These are phyloP conservation scores for Skeletonema tropicum DNA, from an alignment of 108 stramenopile genomes.

Conservation along the genomic window DNA sequence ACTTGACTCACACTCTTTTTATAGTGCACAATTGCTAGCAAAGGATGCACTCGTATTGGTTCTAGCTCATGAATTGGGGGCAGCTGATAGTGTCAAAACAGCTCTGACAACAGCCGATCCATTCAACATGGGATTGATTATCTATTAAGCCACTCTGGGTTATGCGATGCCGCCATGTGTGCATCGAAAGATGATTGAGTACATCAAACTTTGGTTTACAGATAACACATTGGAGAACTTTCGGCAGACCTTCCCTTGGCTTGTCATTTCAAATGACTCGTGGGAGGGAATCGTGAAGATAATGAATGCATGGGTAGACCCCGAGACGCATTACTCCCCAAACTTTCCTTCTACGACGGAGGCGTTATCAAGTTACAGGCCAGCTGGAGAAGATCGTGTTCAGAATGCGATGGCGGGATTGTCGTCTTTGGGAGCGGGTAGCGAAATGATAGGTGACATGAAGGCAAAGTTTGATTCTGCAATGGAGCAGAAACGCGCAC, in stretches of 20 bases:
- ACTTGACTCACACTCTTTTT: too few species aligned
- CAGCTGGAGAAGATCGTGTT: background rate
- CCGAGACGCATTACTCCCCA: conserved; percentile 18
- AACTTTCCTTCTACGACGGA: background rate
- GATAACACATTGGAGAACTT: conserved; percentile 15
- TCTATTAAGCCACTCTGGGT: conserved; percentile 19
- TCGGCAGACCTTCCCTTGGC: conserved; percentile 15
- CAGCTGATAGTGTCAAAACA: conserved; percentile 5
- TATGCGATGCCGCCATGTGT: conserved; percentile 21
- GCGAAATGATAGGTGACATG: conserved; percentile 13
- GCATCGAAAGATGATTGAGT: conserved; percentile 17
- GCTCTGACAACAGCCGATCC: conserved; percentile 11
- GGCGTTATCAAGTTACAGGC: conserved; percentile 5
- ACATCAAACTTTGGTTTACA: conserved; percentile 22
- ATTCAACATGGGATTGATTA: conserved; percentile 12
- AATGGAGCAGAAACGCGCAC: conserved; percentile 14
- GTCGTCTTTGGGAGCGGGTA: background rate
- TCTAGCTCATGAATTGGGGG: conserved; percentile 15
- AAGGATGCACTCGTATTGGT: conserved; percentile 25
- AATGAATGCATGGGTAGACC: conserved; percentile 30
- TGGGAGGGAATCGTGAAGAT: conserved; percentile 11
- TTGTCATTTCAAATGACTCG: conserved; percentile 6
- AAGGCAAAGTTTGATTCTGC: conserved; percentile 13
- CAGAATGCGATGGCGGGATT: conserved; percentile 7
- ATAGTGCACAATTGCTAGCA: conserved; percentile 18